These are phyloP conservation scores for Neltuma alba DNA, from an alignment of 306 rosid genomes.

Conservation along the genomic window DNA sequence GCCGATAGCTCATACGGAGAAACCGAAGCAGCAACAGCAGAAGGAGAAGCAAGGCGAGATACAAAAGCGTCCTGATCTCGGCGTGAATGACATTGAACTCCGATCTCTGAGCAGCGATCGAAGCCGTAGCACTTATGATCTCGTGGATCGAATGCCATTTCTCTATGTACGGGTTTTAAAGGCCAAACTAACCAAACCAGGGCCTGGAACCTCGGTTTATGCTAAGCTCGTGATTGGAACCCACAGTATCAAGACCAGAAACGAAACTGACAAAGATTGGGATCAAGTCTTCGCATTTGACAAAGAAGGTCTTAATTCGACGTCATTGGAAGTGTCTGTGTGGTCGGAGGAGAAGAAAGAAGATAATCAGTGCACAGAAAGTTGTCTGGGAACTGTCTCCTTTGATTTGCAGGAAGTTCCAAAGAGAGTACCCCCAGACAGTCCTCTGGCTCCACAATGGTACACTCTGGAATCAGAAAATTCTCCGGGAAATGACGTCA, in stretches of 20 bases:
- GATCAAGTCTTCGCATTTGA: slow-evolving; percentile 88
- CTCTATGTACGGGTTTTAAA: slow-evolving; percentile 70
- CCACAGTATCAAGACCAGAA: slow-evolving; percentile 66
- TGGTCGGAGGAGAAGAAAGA: slow-evolving; percentile 65
- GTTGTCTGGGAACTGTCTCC: slow-evolving; percentile 46
- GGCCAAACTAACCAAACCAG: slow-evolving; percentile 46
- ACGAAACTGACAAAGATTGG: slow-evolving; percentile 71
- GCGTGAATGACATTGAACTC: slow-evolving; percentile 54
- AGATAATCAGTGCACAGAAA: slow-evolving; percentile 31
- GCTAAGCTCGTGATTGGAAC: slow-evolving; percentile 84
- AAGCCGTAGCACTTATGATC: slow-evolving; percentile 61
- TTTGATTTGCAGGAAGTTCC: slow-evolving; percentile 82
- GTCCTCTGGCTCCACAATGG: slow-evolving; percentile 96
- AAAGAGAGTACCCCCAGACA: slow-evolving; percentile 83
- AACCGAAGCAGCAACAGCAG: slow-evolving; percentile 25
- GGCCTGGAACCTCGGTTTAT: slow-evolving; percentile 24
- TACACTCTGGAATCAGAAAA: slow-evolving; percentile 71
- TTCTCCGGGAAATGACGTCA: slow-evolving; percentile 73
- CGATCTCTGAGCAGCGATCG: slow-evolving; percentile 56
- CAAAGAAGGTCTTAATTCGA: slow-evolving; percentile 76
- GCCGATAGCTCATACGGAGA: slow-evolving; percentile 46
- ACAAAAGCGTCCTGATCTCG: slow-evolving; percentile 33
- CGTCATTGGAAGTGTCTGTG: slow-evolving; percentile 75
- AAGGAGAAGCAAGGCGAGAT: slow-evolving; percentile 34
- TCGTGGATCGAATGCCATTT: slow-evolving; percentile 76